Base-by-base conservation (phyloP, 2,329 filamentous ascomycete species). In the Juglanconis oblonga region DNA sequence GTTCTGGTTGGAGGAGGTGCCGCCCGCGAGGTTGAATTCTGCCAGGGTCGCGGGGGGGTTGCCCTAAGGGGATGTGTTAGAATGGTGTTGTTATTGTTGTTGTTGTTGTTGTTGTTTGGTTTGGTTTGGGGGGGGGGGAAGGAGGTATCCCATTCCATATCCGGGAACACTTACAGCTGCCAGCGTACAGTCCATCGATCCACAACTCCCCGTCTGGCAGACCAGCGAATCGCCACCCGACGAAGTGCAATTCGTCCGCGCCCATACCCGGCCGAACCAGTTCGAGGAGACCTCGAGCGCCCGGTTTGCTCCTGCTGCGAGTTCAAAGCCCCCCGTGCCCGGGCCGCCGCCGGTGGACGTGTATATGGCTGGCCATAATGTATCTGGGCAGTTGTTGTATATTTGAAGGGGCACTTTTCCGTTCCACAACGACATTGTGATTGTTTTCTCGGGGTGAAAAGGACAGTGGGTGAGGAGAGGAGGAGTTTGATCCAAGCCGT, bases 221-320 rank as follows among this genome's bases (percentile, higher is more conserved):
- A 32, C 49, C 40, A 63, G 38, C 45, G 50, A 33, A 17, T 87
- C 88, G 52, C 86, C 81, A 14, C 78, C 78, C 66, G 87, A 85
- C 72, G 92, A 91, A 44, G 84, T 90, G 75, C 91, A 96, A 70
- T 95, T 95, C 17, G 91, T 94, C 57, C 91, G 81, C 11, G 87
- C 91, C 91, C 91, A 95, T 33, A 95, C 79, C 57, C 91, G 84
- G 9, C 91, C 91, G 70, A 90, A 87, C 91, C 91, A 96, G 66
- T 91, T 85, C 53, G 82, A 77, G 10, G 86, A 84, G 31, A 95
- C 89, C 56, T 81, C 85, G 62, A 92, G 76, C 47, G 82, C 81
- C 62, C 74, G 83, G 57, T 81, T 85, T 38, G 81, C 76, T 49
- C 87, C 85, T 3, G 84, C 71, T 1, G 73, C 69, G 40, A 94